phyloP scores from a whole-genome alignment of 1,284 basidiomycete species.

The Agaricales sp. region DNA sequence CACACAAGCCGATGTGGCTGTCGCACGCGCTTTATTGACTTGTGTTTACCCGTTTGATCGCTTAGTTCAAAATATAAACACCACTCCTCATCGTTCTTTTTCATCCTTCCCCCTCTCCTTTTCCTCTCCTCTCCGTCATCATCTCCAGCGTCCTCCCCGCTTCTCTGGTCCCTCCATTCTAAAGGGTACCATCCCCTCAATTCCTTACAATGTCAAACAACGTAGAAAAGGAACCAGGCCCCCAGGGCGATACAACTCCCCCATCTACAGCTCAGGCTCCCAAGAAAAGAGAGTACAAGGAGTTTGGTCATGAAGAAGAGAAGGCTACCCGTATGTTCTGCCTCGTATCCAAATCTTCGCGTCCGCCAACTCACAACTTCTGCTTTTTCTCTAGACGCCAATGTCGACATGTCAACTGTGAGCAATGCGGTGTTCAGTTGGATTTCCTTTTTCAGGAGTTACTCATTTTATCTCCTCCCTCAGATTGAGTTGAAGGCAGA shows the following conservation, averaged over 20 bases:
- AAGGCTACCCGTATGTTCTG: constrained; percentile 58
- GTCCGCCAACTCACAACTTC: constrained; percentile 8
- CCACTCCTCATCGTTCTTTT: neutral
- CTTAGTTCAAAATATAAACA: neutral
- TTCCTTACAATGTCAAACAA: constrained; percentile 26
- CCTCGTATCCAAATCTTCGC: constrained; percentile 7
- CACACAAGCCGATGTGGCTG: neutral
- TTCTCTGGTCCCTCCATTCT: neutral
- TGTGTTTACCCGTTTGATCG: neutral
- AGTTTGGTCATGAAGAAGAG: constrained; percentile 73
- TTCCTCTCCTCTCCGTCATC: neutral
- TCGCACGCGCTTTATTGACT: neutral
- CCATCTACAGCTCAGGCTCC: constrained; percentile 30
- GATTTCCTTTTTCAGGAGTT: constrained; percentile 8
- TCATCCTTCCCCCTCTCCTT: neutral
- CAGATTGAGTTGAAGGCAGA: constrained; percentile 87
- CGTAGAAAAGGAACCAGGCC: constrained; percentile 56
- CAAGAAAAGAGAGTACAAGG: constrained; percentile 88
- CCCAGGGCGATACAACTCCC: constrained; percentile 26
- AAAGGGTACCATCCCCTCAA: neutral
- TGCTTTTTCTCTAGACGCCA: constrained; percentile 53
- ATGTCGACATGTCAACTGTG: constrained; percentile 79
- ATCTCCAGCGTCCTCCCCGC: neutral
- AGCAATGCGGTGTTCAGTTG: constrained; percentile 14
- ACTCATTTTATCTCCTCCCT: constrained; percentile 9